Percentiles rank a stretch among this genome's conserved stretches.
Evolutionary conservation across 2,329 filamentous ascomycete species (phyloP).

Genomic region (Lachnellula hyalina): DNA sequence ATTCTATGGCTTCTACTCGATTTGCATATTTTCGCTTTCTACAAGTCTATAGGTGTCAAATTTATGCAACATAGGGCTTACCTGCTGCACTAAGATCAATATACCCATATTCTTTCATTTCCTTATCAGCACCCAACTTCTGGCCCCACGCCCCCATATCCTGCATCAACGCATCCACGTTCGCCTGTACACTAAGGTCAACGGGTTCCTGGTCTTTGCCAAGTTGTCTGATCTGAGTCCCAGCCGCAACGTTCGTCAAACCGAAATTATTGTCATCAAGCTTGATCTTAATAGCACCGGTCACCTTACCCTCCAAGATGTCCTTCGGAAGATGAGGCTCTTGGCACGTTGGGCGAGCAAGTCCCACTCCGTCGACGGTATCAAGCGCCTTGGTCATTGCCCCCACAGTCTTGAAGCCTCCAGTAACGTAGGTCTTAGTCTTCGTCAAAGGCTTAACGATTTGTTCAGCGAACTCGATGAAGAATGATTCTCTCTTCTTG

Average conservation of each 20-base stretch:
- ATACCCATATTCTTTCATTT: conserved; percentile 38
- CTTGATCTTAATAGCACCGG: conserved; percentile 42
- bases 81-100: conserved; percentile 32
- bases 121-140: conserved; percentile 36
- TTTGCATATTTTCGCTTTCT: no score
- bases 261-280: conserved; percentile 49
- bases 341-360: conserved; percentile 42
- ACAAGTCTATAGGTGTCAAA: no score
- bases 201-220: conserved; percentile 49
- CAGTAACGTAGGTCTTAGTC: conserved; percentile 50
- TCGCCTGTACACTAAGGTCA: conserved; percentile 44
- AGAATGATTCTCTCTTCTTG: conserved; percentile 57
- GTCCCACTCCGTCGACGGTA: conserved; percentile 44
- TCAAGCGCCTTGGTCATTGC: conserved; percentile 46
- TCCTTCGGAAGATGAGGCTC: conserved; percentile 37
- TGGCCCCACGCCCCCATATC: conserved; percentile 41
- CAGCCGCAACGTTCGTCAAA: conserved; percentile 18
- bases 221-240: conserved; percentile 36
- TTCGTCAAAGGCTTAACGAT: conserved; percentile 42
- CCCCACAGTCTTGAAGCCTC: conserved; percentile 52
- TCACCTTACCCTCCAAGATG: conserved; percentile 39
- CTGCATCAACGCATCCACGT: conserved; percentile 42
- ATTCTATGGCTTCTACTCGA: no score
- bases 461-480: conserved; percentile 57
- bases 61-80: conserved; percentile 15